phyloP scores from a whole-genome alignment of 176 grass and related monocot species.

The Oryza glaberrima region DNA sequence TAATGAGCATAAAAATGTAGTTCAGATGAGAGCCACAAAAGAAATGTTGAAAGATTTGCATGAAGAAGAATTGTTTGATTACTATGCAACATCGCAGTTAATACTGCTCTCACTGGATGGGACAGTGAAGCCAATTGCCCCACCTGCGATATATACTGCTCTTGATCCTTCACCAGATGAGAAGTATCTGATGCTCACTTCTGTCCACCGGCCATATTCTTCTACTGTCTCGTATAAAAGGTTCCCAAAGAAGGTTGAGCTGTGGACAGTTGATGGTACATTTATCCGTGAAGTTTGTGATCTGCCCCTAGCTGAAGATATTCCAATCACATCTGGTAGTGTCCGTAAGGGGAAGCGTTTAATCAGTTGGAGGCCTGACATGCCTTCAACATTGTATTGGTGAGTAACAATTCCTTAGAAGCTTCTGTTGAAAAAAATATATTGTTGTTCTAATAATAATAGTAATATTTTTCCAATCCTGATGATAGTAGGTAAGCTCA shows the following conservation, averaged over 20 bases:
- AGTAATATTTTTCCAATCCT: slow-evolving; percentile 4
- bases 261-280: slow-evolving; percentile 72
- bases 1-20: slow-evolving; percentile 68
- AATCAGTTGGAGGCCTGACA: slow-evolving; percentile 81
- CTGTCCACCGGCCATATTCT: slow-evolving; percentile 73
- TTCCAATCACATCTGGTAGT: slow-evolving; percentile 75
- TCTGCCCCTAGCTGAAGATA: slow-evolving; percentile 85
- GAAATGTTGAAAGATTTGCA: slow-evolving; percentile 78
- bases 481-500: slow-evolving; percentile 5
- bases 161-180: slow-evolving; percentile 83
- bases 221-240: slow-evolving; percentile 73
- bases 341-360: slow-evolving; percentile 80
- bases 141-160: slow-evolving; percentile 70
- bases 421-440: neutral
- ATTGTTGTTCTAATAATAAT: neutral
- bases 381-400: slow-evolving; percentile 81
- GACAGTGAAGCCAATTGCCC: slow-evolving; percentile 48
- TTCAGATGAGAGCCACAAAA: slow-evolving; percentile 73
- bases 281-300: slow-evolving; percentile 83
- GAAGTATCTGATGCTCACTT: slow-evolving; percentile 69
- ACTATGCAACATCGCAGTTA: slow-evolving; percentile 76
- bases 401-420: slow-evolving; percentile 35
- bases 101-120: slow-evolving; percentile 65
- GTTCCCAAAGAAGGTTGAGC: slow-evolving; percentile 80
- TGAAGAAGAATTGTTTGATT: slow-evolving; percentile 78